Evolutionary conservation across 2,329 filamentous ascomycete species (phyloP).

Genomic region (Aspergillus puulaauensis): DNA sequence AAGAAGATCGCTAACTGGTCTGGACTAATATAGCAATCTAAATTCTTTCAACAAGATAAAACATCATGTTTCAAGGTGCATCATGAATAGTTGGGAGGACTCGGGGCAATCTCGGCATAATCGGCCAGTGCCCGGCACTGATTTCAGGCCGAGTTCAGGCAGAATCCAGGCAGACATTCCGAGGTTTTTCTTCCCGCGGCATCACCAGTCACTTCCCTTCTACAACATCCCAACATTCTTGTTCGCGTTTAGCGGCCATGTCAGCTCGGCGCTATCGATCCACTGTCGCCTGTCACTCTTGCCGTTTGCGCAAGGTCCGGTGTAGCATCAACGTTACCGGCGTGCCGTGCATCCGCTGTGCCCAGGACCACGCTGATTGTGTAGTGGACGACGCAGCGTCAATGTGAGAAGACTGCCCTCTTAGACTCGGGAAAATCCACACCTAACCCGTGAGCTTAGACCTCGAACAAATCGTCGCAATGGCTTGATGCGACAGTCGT

Average conservation of each 20-base stretch:
- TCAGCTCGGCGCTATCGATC: conserved; percentile 15
- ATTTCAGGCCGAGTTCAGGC: no score
- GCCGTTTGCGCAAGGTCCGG: conserved; percentile 25
- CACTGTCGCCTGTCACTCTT: conserved; percentile 17
- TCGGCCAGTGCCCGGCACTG: no score
- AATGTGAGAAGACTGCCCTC: background rate
- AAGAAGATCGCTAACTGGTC: no score
- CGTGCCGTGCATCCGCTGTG: conserved; percentile 30
- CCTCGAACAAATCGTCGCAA: background rate
- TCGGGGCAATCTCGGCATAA: no score
- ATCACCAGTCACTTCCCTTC: background rate
- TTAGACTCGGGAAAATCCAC: background rate
- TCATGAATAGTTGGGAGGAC: no score
- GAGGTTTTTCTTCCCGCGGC: conserved; percentile 1
- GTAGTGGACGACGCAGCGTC: conserved; percentile 17
- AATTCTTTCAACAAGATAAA: no score
- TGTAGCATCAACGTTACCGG: conserved; percentile 27
- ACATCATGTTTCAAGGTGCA: no score
- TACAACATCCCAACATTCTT: background rate
- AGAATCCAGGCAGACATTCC: background rate
- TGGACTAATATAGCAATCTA: no score
- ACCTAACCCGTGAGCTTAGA: background rate
- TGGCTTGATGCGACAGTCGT: conserved; percentile 3
- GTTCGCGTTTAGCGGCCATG: background rate
- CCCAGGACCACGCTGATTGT: conserved; percentile 28